Evolutionary conservation across 495 filamentous ascomycete species (phyloP), one percentile per base, ranked within the genome.

Genomic region (Tricharina praecox): DNA sequence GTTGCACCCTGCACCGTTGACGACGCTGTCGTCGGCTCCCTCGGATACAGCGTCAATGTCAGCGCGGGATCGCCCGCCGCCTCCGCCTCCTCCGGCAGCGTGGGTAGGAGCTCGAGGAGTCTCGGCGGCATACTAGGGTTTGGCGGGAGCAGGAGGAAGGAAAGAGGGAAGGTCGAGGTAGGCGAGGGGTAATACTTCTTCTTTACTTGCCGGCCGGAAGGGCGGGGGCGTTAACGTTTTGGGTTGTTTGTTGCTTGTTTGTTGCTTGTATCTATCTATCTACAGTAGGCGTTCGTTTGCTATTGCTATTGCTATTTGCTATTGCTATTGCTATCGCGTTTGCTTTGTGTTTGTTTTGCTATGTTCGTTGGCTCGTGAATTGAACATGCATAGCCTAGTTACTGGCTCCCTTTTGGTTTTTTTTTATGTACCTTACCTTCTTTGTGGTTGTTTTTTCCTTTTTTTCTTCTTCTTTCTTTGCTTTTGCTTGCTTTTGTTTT

Each of bases 321-420:
- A n/a, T n/a, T n/a, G 15, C 20, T 40, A 9, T 18, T 10, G 20
- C 15, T 10, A 16, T 10, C 20, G 59, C 28, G 48, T 55, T 18
- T 40, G 10, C 2, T 55, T 18, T 50, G 47, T 42, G 51, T 43
- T 15, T 25, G 15, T 38, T 9, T 34, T 34, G 36, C 19, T 16
- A 15, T 30, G 45, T 38, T 24, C 24, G n/a, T n/a, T n/a, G n/a
- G n/a, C n/a, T n/a, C n/a, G n/a, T n/a, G n/a, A n/a, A n/a, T n/a
- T n/a, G n/a, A n/a, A n/a, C n/a, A n/a, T n/a, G n/a, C n/a, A n/a
- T n/a, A n/a, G n/a, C n/a, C n/a, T n/a, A n/a, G n/a, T n/a, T n/a
- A n/a, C n/a, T n/a, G n/a, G n/a, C n/a, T 45, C 34, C 32, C 25
- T 44, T 15, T 38, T 11, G 36, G 37, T 47, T 47, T 39, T 55